A percentile compares a stretch with the other conserved stretches of the same genome.
Evolutionary conservation across 306 rosid species (phyloP).

Genomic region (Malus sieversii): DNA sequence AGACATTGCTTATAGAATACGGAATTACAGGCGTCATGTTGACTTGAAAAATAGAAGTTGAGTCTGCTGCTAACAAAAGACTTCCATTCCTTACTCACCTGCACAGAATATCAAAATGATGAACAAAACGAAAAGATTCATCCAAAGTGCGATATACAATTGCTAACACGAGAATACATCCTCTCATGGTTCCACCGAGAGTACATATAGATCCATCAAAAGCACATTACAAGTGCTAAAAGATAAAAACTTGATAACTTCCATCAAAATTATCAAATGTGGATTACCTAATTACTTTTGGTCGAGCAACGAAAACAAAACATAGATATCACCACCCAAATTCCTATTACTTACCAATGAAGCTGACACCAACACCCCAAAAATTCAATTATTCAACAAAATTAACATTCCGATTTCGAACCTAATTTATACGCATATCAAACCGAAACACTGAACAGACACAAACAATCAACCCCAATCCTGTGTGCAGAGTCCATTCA

Average conservation of each 20-base stretch:
- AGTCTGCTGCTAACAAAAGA: constrained; percentile 20
- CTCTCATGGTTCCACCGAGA: neutral
- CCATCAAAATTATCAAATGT: neutral
- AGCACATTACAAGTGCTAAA: neutral
- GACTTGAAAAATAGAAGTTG: constrained; percentile 25
- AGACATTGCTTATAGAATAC: constrained; percentile 57
- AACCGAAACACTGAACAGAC: neutral
- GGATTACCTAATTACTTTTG: neutral
- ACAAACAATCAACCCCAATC: neutral
- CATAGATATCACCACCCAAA: neutral
- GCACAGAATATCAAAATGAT: constrained; percentile 12
- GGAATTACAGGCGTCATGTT: constrained; percentile 61
- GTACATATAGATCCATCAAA: neutral
- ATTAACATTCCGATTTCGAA: neutral
- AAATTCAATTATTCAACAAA: neutral
- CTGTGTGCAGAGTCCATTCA: neutral
- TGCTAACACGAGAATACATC: neutral
- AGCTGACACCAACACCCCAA: neutral
- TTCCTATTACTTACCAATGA: neutral
- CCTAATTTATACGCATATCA: neutral
- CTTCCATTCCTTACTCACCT: constrained; percentile 38
- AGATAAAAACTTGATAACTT: neutral
- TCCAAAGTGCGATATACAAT: neutral
- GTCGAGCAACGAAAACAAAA: neutral
- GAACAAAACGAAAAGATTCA: neutral